A percentile compares a stretch with the other conserved stretches of the same genome.
These are phyloP conservation scores for Fagopyrum esculentum DNA, from an alignment of 148 eudicot genomes.

Conservation along the genomic window DNA sequence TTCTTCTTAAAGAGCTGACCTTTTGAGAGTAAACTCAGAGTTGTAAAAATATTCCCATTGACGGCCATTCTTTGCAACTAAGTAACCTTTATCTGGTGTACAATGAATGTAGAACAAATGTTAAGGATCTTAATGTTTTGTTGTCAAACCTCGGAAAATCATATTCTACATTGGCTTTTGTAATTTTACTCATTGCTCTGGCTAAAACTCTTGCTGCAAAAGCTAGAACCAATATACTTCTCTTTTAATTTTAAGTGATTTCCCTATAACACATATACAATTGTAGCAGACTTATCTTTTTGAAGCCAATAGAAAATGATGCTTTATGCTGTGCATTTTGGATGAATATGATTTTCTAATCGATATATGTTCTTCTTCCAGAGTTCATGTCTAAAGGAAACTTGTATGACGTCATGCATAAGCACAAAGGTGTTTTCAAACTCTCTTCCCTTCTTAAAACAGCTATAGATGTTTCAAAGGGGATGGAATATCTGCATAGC, in stretches of 20 bases:
- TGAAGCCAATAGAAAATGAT: background rate
- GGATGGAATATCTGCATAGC: constrained; percentile 84
- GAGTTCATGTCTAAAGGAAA: constrained; percentile 83
- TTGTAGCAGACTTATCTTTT: background rate
- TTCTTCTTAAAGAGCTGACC: background rate
- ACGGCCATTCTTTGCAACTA: background rate
- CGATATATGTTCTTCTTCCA: constrained; percentile 22
- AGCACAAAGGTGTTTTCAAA: constrained; percentile 48
- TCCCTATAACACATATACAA: background rate
- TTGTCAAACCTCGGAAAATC: no score
- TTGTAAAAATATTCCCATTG: background rate
- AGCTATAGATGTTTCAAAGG: constrained; percentile 72
- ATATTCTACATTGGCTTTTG: background rate
- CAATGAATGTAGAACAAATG: no score
- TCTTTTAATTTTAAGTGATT: background rate
- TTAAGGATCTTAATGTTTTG: no score
- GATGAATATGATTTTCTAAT: constrained; percentile 17
- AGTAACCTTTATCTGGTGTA: no score
- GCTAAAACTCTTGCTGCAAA: background rate
- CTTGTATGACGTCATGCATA: constrained; percentile 68
- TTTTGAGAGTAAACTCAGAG: background rate
- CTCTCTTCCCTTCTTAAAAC: constrained; percentile 56
- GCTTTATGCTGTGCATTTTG: background rate
- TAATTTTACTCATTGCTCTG: background rate
- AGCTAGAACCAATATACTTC: background rate